Conservation (phyloP, 164 flowering plant species). For the Houttuynia cordata region DNA sequence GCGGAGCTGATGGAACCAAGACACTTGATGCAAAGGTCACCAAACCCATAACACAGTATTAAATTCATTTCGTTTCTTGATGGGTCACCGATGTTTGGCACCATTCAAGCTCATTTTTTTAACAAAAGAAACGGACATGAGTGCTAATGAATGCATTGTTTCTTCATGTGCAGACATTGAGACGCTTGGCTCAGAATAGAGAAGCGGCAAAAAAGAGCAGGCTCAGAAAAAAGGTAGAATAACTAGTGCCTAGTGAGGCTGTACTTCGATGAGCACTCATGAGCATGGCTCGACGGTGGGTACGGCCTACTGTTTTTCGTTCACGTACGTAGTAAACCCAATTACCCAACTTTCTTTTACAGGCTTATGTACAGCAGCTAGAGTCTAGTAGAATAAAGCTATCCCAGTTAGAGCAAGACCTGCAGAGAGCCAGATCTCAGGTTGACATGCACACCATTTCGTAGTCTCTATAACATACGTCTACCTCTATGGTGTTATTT, state of each 20-base stretch:
- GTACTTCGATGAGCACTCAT: background rate
- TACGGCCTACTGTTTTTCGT: background rate
- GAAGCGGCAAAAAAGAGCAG: conserved; percentile 97
- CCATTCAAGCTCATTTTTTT: no score
- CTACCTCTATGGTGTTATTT: no score
- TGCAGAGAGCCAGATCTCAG: conserved; percentile 89
- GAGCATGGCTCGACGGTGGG: background rate
- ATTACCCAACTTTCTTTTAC: conserved; percentile 1
- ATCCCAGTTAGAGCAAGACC: conserved; percentile 82
- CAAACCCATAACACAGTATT: background rate
- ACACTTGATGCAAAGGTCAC: conserved; percentile 73
- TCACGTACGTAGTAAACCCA: background rate
- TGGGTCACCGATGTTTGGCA: background rate
- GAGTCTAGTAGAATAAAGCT: conserved; percentile 90
- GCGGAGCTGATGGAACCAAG: conserved; percentile 29
- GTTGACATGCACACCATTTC: conserved; percentile 16
- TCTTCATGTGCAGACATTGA: conserved; percentile 57
- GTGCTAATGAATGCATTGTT: background rate
- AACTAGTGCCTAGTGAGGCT: background rate
- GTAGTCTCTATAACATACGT: no score
- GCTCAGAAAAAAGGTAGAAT: conserved; percentile 83
- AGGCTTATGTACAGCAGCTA: conserved; percentile 97
- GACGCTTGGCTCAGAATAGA: conserved; percentile 95
- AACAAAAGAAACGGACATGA: background rate
- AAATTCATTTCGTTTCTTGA: background rate